phyloP scores from a whole-genome alignment of 768 basidiomycete species.

The Astraeus odoratus region DNA sequence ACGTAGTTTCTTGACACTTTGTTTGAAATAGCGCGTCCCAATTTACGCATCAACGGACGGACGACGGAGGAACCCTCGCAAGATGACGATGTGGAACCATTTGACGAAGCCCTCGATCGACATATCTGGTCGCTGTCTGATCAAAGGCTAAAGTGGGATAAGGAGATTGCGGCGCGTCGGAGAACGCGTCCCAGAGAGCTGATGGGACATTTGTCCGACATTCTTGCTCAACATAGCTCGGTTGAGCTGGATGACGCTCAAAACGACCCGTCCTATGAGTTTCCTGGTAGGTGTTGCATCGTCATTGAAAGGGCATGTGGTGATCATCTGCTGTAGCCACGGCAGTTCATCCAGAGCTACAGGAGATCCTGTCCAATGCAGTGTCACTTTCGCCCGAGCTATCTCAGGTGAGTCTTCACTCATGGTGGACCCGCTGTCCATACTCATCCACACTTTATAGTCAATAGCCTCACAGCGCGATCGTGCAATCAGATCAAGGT shows the following conservation, averaged over 20 bases:
- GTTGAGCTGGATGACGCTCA: conserved; percentile 22
- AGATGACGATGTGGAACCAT: conserved; percentile 60
- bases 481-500: conserved; percentile 41
- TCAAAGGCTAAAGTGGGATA: conserved; percentile 69
- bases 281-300: conserved; percentile 8
- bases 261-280: background rate
- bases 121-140: conserved; percentile 76
- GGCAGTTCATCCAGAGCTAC: conserved; percentile 17
- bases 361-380: conserved; percentile 27
- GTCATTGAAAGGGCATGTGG: background rate
- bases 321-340: conserved; percentile 10
- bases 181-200: conserved; percentile 55
- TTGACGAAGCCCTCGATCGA: conserved; percentile 82
- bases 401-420: conserved; percentile 37
- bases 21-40: conserved; percentile 57
- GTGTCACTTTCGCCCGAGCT: conserved; percentile 40
- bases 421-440: background rate
- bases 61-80: conserved; percentile 60
- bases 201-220: conserved; percentile 33
- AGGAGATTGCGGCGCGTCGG: conserved; percentile 59
- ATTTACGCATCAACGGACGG: conserved; percentile 76
- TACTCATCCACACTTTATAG: conserved; percentile 26
- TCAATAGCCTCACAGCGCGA: conserved; percentile 42
- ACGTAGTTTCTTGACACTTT: conserved; percentile 54
- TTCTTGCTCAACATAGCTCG: conserved; percentile 29